These are phyloP conservation scores for Aureobasidium melanogenum DNA, from an alignment of 2,329 filamentous ascomycete genomes.

Conservation along the genomic window DNA sequence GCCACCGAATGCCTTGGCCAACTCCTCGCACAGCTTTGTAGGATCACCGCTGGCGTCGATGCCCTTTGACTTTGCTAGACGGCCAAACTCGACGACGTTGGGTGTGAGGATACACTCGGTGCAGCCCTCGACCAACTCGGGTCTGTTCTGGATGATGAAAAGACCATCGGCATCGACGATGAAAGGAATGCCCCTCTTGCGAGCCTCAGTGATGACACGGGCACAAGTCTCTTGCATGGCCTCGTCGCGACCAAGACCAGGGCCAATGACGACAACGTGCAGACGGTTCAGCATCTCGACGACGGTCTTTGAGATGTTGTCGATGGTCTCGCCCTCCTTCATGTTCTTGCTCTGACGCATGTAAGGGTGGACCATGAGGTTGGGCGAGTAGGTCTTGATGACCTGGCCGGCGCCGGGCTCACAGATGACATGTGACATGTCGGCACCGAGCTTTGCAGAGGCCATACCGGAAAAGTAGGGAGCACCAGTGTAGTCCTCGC, in stretches of 20 bases:
- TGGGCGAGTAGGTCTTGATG: slow-evolving; percentile 96
- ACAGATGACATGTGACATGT: slow-evolving; percentile 95
- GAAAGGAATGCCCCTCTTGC: slow-evolving; percentile 62
- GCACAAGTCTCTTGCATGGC: slow-evolving; percentile 84
- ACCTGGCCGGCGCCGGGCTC: slow-evolving; percentile 74
- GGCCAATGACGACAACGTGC: slow-evolving; percentile 87
- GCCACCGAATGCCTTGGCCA: slow-evolving; percentile 71
- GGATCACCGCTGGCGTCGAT: slow-evolving; percentile 49
- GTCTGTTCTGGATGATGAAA: slow-evolving; percentile 64
- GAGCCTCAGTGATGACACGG: slow-evolving; percentile 68
- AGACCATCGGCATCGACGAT: slow-evolving; percentile 90
- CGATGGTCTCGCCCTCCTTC: slow-evolving; percentile 45
- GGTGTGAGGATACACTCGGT: slow-evolving; percentile 80
- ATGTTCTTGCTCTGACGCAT: slow-evolving; percentile 69
- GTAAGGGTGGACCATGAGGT: slow-evolving; percentile 95
- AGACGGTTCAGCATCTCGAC: slow-evolving; percentile 75
- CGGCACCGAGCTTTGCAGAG: slow-evolving; percentile 79
- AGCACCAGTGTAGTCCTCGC: slow-evolving; percentile 91
- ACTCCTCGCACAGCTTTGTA: slow-evolving; percentile 53
- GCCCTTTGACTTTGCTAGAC: slow-evolving; percentile 66
- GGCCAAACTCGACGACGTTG: slow-evolving; percentile 85
- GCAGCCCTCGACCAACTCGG: slow-evolving; percentile 72
- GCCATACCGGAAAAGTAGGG: slow-evolving; percentile 98
- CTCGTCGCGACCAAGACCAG: slow-evolving; percentile 79
- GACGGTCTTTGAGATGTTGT: slow-evolving; percentile 59